Evolutionary conservation across 768 basidiomycete genomes (phyloP).

Genomic region (Gloeophyllum trabeum): DNA sequence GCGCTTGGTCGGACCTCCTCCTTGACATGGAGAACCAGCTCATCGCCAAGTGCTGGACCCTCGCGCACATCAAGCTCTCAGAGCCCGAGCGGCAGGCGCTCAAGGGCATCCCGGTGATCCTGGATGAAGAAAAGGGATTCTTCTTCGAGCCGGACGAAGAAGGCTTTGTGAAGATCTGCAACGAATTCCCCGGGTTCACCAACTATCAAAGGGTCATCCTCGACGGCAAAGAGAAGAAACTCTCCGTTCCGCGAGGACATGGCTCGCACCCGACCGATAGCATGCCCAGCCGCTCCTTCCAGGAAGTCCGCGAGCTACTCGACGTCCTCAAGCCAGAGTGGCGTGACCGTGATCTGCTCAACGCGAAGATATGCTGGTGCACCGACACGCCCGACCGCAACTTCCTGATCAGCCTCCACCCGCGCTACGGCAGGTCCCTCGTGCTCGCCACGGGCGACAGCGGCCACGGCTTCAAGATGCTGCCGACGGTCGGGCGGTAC

Average conservation of each 20-base stretch:
- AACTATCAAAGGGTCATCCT: no score
- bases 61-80: not conserved
- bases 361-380: not conserved
- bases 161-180: not conserved
- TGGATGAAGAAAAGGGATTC: not conserved
- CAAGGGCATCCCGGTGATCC: not conserved
- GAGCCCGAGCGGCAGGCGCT: not conserved
- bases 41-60: not conserved
- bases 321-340: no score
- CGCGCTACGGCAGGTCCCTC: not conserved
- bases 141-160: not conserved
- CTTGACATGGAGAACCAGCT: not conserved
- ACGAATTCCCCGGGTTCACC: not conserved
- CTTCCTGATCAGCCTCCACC: not conserved
- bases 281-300: no score
- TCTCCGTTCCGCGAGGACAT: no score
- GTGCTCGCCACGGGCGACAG: not conserved
- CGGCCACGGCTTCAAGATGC: not conserved
- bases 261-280: no score
- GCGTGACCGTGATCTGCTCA: no score
- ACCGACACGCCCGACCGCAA: not conserved
- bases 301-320: no score
- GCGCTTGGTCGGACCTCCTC: not conserved
- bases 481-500: constrained; percentile 1
- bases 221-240: no score